Conservation (phyloP, 345 rosid genomes). For the Hibiscus syriacus region DNA sequence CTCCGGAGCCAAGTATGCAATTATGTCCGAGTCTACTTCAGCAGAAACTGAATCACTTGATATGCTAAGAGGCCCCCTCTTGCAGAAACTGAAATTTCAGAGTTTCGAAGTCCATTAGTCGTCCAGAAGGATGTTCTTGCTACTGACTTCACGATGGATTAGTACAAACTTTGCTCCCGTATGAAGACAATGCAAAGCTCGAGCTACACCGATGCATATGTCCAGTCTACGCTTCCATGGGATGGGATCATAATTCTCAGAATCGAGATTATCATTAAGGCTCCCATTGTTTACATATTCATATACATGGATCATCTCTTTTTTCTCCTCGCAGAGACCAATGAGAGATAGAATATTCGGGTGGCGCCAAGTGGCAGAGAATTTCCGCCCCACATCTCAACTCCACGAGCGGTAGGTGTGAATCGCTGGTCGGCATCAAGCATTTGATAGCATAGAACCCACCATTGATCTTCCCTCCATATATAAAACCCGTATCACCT, state of each 20-base stretch:
- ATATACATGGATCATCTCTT: neutral
- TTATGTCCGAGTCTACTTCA: no score
- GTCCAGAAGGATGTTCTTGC: slow-evolving; percentile 20
- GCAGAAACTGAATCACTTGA: no score
- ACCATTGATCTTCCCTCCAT: neutral
- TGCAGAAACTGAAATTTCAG: neutral
- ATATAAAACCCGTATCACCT: neutral
- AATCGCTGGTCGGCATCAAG: neutral
- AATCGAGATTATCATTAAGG: no score
- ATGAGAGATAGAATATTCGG: neutral
- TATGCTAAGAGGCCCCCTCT: no score
- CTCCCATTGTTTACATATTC: no score
- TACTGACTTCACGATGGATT: slow-evolving; percentile 27
- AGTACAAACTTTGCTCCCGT: slow-evolving; percentile 19
- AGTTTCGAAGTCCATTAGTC: slow-evolving; percentile 23
- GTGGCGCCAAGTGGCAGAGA: neutral
- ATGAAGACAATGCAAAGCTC: no score
- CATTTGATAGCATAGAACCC: neutral
- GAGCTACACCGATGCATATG: no score
- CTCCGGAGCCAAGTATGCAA: neutral
- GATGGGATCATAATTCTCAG: neutral
- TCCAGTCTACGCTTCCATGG: slow-evolving; percentile 33
- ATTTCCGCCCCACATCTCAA: neutral
- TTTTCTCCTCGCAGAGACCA: neutral
- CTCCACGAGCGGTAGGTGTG: no score